A percentile compares a stretch with the other conserved stretches of the same genome.
Evolutionary conservation across 139 green algal species (phyloP).

Genomic region (Astrephomene gubernaculifera): DNA sequence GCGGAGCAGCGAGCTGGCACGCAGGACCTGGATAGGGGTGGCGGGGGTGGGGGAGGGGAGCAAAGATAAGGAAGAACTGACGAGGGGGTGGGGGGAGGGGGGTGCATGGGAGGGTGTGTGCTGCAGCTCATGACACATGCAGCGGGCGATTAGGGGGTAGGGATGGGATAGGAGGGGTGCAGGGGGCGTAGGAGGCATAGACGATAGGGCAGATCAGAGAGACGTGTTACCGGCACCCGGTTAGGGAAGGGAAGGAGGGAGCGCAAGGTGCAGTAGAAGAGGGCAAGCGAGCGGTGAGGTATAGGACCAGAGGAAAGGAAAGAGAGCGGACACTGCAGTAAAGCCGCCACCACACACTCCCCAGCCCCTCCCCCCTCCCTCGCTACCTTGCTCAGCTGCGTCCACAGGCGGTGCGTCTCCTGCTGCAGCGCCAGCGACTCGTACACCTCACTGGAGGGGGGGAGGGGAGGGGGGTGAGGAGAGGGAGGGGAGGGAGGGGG

Average conservation of each 20-base stretch:
- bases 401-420: neutral
- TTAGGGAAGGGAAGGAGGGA: neutral
- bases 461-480: no score
- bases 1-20: neutral
- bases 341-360: no score
- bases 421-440: neutral
- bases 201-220: no score
- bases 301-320: neutral
- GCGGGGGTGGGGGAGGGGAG: neutral
- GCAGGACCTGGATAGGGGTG: neutral
- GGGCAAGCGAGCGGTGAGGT: neutral
- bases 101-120: neutral
- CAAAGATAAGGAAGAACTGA: neutral
- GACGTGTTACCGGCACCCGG: no score
- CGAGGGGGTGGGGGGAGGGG: neutral
- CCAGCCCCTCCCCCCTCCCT: no score
- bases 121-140: no score
- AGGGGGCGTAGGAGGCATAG: no score
- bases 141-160: no score
- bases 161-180: no score
- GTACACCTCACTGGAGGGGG: neutral
- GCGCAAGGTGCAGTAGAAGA: neutral
- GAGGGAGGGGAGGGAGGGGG: no score
- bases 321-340: no score
- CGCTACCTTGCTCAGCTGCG: neutral